phyloP scores from a whole-genome alignment of 441 rosid species.

The Mallotus repandus region DNA sequence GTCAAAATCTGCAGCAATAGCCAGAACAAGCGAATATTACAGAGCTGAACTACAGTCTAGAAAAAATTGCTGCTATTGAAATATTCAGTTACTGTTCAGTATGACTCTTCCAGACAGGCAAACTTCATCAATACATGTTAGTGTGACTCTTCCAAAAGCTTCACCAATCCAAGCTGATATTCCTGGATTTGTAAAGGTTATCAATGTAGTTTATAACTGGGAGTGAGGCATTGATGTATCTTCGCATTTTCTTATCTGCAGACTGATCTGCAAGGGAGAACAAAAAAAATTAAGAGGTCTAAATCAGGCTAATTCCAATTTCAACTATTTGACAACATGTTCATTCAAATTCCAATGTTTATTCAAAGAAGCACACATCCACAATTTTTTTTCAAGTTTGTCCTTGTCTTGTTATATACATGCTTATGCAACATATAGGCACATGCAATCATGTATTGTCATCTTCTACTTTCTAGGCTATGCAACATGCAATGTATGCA shows the following conservation, averaged over 20 bases:
- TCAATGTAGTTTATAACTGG: constrained; percentile 77
- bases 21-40: constrained; percentile 1
- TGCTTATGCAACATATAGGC: background rate
- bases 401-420: background rate
- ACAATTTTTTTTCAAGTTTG: background rate
- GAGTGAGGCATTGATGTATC: constrained; percentile 59
- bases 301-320: background rate
- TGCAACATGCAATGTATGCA: no score
- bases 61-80: background rate
- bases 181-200: constrained; percentile 65
- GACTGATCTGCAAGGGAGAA: constrained; percentile 48
- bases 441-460: background rate
- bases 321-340: background rate
- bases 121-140: background rate
- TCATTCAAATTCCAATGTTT: no score
- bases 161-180: constrained; percentile 85
- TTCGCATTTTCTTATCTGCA: constrained; percentile 78
- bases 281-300: background rate
- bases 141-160: background rate
- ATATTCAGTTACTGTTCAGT: no score
- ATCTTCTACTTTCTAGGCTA: background rate
- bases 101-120: no score
- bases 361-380: background rate
- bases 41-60: constrained; percentile 2
- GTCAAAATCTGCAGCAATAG: background rate